Base-by-base conservation (phyloP, 2,329 filamentous ascomycete species). In the Cytospora paraplurivora region DNA sequence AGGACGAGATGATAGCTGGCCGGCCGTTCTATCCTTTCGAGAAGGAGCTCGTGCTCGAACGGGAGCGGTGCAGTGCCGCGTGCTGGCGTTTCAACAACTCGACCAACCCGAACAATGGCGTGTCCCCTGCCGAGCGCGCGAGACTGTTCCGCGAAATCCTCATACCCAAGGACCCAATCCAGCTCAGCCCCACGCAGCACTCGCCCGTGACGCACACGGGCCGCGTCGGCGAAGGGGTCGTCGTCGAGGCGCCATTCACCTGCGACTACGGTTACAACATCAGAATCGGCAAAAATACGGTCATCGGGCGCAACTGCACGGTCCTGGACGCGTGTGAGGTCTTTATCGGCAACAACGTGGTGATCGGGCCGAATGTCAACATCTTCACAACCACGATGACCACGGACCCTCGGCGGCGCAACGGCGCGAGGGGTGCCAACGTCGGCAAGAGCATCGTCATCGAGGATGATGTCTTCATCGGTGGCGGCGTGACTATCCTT, bases 261-360 rank as follows among this genome's bases (percentile, higher is more conserved):
- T 97, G 94, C 74, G 93, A 97, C 71, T 74, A 97, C 72, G 95
- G 95, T 0, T 98, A 97, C 78, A 98, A 99, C 74, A 90, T 98
- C 70, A 85, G 85, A 55, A 90, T 99, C 68, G 93, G 91, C 13
- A 89, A 93, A 69, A 88, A 95, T 67, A 92, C 96, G 3, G 85
- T 88, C 62, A 90, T 99, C 68, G 91, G 90, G 19, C 85, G 91
- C 62, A 90, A 92, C 71, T 97, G 93, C 75, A 88, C 88, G 33
- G 89, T 98, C 72, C 86, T 93, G 62, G 95, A 99, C 73, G 88
- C 93, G n/a, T 90, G 88, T 73, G 83, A 88, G 67, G 90, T 98
- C 65, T 87, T 81, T 54, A 93, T 98, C 71, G 93, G 93, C 3
- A 86, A 91, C 66, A 86, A 91, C 64, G 87, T 86, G 58, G 84